Base-by-base conservation (phyloP, 441 rosid genomes). In the Cnidoscolus chayamansa region DNA sequence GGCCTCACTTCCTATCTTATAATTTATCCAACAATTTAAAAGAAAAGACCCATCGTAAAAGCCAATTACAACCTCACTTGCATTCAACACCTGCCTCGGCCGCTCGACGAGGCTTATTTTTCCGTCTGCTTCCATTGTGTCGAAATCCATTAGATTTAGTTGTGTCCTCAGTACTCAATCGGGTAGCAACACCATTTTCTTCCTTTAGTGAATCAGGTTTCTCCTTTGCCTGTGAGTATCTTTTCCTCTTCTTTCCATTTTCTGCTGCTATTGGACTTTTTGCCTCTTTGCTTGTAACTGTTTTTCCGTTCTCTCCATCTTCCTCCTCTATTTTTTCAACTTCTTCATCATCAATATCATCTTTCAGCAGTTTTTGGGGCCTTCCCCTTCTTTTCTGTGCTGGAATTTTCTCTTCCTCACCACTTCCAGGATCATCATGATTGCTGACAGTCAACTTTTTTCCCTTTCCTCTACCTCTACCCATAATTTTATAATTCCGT, bases 51-150 rank as follows among this genome's bases (percentile, higher is more conserved):
- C 53, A 20, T 35, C 10, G 11, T 65, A 65, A 64, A 61, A 72
- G 63, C 74, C 65, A 20, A 57, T 20, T 57, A 64, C 6, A 55
- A 31, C 58, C 77, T 85, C 79, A 88, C 77, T 83, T 88, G 92
- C 98, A 95, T 72, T 91, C 97, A 57, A 95, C 95, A 63, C 86
- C 94, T 59, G 92, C 96, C 84, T 91, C 98, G 19, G 99, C 99
- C 62, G 99, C 99, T 67, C 99, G 75, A 49, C 92, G 90, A 74
- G 99, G 99, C 81, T 90, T 95, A 81, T 71, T 91, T 84, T 95
- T 95, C 77, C 99, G 79, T 82, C 99, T 88, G 76, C 98, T 95
- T 68, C 97, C 95, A 70, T 80, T 88, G 7, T 85, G 94, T 61
- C 99, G 86, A 75, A 87, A 95, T 35, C 99, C 99, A 66, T 76